These are phyloP conservation scores for Tylopilus sp. DNA, from an alignment of 1,284 basidiomycete species.

Conservation along the genomic window DNA sequence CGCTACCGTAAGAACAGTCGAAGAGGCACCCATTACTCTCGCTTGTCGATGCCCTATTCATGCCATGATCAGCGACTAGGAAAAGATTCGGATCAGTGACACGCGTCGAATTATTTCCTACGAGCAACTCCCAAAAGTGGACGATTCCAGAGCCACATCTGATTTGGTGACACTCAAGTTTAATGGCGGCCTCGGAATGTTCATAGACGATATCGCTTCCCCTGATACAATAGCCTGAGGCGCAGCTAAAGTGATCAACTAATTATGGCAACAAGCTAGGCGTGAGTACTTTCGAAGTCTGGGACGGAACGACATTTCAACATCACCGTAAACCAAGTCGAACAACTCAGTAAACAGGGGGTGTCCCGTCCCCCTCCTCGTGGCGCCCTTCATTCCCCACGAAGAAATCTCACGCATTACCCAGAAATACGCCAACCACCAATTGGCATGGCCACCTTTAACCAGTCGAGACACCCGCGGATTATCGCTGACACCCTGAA, in stretches of 20 bases:
- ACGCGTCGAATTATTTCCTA: slow-evolving; percentile 90
- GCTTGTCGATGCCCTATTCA: slow-evolving; percentile 13
- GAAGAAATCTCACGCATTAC: slow-evolving; percentile 94
- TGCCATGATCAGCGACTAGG: slow-evolving; percentile 73
- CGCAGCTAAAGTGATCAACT: slow-evolving; percentile 5
- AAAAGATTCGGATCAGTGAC: slow-evolving; percentile 89
- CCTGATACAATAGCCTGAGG: not conserved
- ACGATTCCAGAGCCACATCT: slow-evolving; percentile 70
- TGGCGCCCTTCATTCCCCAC: slow-evolving; percentile 99
- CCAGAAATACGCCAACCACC: slow-evolving; percentile 98
- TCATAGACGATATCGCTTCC: slow-evolving; percentile 61
- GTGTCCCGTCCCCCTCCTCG: slow-evolving; percentile 89
- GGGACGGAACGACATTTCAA: slow-evolving; percentile 98
- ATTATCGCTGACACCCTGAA: slow-evolving; percentile 91
- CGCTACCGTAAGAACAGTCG: slow-evolving; percentile 93
- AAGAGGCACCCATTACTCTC: slow-evolving; percentile 46
- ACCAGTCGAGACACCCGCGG: slow-evolving; percentile 95
- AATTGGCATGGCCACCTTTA: slow-evolving; percentile 88
- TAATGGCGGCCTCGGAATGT: slow-evolving; percentile 96
- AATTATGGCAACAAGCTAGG: slow-evolving; percentile 52
- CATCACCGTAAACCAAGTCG: slow-evolving; percentile 91
- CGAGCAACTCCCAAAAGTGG: slow-evolving; percentile 59
- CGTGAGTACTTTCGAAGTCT: slow-evolving; percentile 84
- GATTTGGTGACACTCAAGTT: slow-evolving; percentile 98
- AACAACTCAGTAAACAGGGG: slow-evolving; percentile 69